Evolutionary conservation across 2,329 filamentous ascomycete genomes (phyloP).

Genomic region (Pezicula radicicola): DNA sequence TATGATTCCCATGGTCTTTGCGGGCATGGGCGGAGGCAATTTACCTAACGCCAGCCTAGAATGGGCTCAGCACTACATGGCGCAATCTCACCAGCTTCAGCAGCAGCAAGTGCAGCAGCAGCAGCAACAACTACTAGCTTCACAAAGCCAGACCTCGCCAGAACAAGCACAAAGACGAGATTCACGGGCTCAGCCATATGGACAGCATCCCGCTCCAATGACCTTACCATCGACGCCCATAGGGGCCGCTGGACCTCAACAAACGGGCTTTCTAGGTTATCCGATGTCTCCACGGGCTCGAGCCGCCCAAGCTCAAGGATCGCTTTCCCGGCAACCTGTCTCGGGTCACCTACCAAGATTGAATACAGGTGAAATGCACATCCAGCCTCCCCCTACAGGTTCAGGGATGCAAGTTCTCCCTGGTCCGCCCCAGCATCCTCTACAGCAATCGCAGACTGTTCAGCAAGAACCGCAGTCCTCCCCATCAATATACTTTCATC

Average conservation of each 20-base stretch:
- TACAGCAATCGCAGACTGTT: conserved; percentile 47
- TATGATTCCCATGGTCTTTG: conserved; percentile 73
- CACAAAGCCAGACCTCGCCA: conserved; percentile 47
- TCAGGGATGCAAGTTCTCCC: conserved; percentile 40
- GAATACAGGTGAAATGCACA: conserved; percentile 38
- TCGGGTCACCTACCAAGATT: conserved; percentile 34
- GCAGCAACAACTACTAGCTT: conserved; percentile 38
- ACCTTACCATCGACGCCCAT: conserved; percentile 28
- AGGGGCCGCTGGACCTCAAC: conserved; percentile 18
- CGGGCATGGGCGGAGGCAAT: conserved; percentile 64
- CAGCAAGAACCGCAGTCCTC: conserved; percentile 55
- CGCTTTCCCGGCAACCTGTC: conserved; percentile 23
- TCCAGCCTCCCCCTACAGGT: conserved; percentile 31
- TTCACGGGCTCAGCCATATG: conserved; percentile 32
- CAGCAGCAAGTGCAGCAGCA: conserved; percentile 26
- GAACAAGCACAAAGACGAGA: conserved; percentile 54
- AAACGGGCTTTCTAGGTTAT: conserved; percentile 23
- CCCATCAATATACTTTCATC: conserved; percentile 83
- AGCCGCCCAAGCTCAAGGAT: conserved; percentile 16
- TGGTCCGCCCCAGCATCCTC: conserved; percentile 41
- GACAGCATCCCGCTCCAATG: conserved; percentile 20
- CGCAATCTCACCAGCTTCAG: conserved; percentile 48
- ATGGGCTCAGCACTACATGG: conserved; percentile 65
- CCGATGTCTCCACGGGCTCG: conserved; percentile 29
- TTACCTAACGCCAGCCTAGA: conserved; percentile 61